These are phyloP conservation scores for Ophiosphaerella korrae DNA, from an alignment of 2,329 filamentous ascomycete species.

Conservation along the genomic window DNA sequence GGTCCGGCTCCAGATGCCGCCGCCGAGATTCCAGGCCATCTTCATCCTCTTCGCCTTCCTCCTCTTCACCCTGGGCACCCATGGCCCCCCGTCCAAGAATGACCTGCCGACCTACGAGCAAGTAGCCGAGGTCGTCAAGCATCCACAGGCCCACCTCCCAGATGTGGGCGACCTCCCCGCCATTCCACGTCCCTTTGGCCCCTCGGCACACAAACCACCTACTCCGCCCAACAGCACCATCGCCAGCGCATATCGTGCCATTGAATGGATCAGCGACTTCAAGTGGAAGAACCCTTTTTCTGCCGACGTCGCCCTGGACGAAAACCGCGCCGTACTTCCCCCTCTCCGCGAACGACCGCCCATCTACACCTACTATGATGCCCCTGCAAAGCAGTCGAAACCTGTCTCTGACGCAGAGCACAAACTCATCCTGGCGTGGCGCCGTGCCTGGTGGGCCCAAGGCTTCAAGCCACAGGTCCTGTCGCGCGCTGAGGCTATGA, in stretches of 20 bases:
- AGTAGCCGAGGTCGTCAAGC: constrained; percentile 36
- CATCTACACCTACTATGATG: constrained; percentile 92
- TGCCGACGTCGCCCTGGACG: constrained; percentile 76
- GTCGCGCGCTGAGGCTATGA: constrained; percentile 77
- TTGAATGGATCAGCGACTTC: constrained; percentile 86
- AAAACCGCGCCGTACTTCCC: constrained; percentile 82
- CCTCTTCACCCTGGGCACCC: constrained; percentile 15
- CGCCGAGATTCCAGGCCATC: constrained; percentile 55
- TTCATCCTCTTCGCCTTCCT: constrained; percentile 44
- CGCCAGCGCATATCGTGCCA: constrained; percentile 60
- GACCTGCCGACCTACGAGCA: constrained; percentile 46
- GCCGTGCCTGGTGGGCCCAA: constrained; percentile 92
- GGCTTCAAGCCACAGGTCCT: constrained; percentile 87
- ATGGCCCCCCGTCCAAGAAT: constrained; percentile 7
- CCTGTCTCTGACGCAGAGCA: constrained; percentile 74
- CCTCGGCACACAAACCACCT: constrained; percentile 73
- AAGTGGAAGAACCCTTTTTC: constrained; percentile 92
- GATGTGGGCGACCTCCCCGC: constrained; percentile 41
- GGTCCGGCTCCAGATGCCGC: constrained; percentile 45
- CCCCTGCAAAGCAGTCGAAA: constrained; percentile 65
- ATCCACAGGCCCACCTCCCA: constrained; percentile 38
- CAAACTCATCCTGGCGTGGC: constrained; percentile 82
- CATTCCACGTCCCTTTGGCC: constrained; percentile 68
- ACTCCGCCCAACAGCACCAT: constrained; percentile 78
- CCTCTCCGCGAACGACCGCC: constrained; percentile 71